These are phyloP conservation scores for Daldinia concentrica DNA, from an alignment of 495 filamentous ascomycete genomes.

Conservation along the genomic window DNA sequence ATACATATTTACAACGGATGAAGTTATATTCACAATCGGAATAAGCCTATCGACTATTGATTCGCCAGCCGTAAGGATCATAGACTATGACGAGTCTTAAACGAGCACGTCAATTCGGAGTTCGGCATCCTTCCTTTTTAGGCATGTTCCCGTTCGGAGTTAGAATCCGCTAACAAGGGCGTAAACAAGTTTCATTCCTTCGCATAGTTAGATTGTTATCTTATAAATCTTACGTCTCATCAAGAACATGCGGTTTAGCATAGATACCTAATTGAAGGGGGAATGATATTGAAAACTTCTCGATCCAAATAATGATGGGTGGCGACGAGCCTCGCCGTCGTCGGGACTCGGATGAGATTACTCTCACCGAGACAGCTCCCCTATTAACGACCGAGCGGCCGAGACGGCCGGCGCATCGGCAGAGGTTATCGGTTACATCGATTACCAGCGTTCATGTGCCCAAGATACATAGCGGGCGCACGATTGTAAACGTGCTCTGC, in stretches of 20 bases:
- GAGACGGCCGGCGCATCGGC: constrained; percentile 18
- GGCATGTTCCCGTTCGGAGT: not conserved
- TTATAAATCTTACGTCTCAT: not conserved
- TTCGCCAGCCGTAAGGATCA: too few relatives aligned
- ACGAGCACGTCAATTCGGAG: not conserved
- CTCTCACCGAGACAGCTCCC: constrained; percentile 21
- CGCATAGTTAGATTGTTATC: not conserved
- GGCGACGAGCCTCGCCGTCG: constrained; percentile 2
- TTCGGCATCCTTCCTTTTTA: not conserved
- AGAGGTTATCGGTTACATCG: constrained; percentile 26
- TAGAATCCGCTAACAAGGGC: not conserved
- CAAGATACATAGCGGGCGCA: constrained; percentile 16
- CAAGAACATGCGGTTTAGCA: not conserved
- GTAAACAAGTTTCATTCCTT: not conserved
- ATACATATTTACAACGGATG: too few relatives aligned
- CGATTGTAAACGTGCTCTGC: constrained; percentile 34
- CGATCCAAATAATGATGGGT: constrained; percentile 4
- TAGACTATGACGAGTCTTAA: not conserved
- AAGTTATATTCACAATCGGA: too few relatives aligned
- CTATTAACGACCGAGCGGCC: constrained; percentile 4
- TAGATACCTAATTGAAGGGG: not conserved
- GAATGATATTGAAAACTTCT: not conserved
- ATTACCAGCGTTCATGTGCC: constrained; percentile 29
- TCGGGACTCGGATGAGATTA: constrained; percentile 22
- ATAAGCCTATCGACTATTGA: too few relatives aligned